Percentiles rank a stretch among this genome's conserved stretches.
Conservation (phyloP, 2,329 filamentous ascomycete genomes). For the Thelonectria rubi region DNA sequence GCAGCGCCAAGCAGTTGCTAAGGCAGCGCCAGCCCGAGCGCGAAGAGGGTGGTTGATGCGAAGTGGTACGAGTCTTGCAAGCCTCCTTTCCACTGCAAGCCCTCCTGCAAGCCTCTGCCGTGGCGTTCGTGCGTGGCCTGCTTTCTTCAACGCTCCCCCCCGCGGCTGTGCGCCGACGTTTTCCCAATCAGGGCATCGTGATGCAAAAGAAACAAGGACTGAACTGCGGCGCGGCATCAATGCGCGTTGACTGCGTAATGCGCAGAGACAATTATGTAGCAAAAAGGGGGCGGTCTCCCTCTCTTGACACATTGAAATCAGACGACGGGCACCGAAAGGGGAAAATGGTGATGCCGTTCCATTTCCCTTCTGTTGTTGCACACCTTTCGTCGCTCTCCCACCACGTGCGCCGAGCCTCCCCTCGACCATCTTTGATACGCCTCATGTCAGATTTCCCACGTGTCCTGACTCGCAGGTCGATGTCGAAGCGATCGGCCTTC, state of each 20-base stretch:
- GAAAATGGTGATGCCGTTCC: not conserved
- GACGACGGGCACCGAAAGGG: not conserved
- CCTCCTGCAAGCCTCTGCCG: not conserved
- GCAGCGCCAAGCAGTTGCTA: slow-evolving; percentile 9
- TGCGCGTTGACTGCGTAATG: not conserved
- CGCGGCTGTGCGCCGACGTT: no score
- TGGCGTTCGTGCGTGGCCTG: no score
- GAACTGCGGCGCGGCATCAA: no score
- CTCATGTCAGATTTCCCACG: slow-evolving; percentile 1
- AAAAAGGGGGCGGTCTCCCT: not conserved
- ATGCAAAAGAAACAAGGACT: no score
- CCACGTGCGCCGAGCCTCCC: slow-evolving; percentile 1
- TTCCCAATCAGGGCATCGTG: not conserved
- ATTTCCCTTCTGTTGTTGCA: not conserved
- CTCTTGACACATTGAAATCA: no score
- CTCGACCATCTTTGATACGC: not conserved
- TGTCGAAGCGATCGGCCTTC: not conserved
- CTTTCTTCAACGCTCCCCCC: no score
- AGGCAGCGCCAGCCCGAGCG: slow-evolving; percentile 24
- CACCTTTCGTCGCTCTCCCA: not conserved
- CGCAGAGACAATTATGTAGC: not conserved
- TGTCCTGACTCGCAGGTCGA: not conserved
- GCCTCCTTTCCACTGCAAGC: slow-evolving; percentile 2
- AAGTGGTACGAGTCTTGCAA: slow-evolving; percentile 15
- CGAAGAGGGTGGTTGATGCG: slow-evolving; percentile 9